phyloP scores from a whole-genome alignment of 805 yeast genomes.

The Saturnispora saitoi region DNA sequence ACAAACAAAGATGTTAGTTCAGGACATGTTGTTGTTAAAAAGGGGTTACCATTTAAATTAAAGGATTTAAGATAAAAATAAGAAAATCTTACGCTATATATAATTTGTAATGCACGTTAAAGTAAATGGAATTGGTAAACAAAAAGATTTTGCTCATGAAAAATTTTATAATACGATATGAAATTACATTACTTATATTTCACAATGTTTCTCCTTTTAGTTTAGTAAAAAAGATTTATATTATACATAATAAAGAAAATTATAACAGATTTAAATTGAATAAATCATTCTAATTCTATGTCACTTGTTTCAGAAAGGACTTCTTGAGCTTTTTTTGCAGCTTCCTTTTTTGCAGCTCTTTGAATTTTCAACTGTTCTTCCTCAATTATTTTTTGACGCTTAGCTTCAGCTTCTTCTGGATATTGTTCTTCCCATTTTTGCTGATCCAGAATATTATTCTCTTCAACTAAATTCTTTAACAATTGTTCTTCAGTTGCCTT shows the following conservation, averaged over 20 bases:
- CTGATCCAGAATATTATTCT: constrained; percentile 28
- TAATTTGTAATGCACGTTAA: background rate
- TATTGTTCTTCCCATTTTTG: constrained; percentile 22
- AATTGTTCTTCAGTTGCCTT: constrained; percentile 33
- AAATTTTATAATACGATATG: background rate
- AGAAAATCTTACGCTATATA: background rate
- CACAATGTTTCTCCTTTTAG: background rate
- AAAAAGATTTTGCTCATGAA: background rate
- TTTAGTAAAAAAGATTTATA: background rate
- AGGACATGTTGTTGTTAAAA: constrained; percentile 43
- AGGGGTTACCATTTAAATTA: constrained; percentile 38
- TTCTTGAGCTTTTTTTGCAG: constrained; percentile 1
- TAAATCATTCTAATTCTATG: constrained; percentile 6
- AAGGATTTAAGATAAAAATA: constrained; percentile 38
- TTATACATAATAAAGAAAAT: background rate
- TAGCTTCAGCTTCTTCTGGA: constrained; percentile 18
- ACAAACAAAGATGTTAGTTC: constrained; percentile 22
- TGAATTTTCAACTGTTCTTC: constrained; percentile 4
- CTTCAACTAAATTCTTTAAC: constrained; percentile 22
- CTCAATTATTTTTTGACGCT: constrained; percentile 4
- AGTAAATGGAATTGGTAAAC: background rate
- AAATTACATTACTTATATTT: background rate
- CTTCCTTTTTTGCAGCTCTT: constrained; percentile 4
- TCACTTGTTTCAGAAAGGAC: constrained; percentile 7
- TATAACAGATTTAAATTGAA: background rate